phyloP scores from a whole-genome alignment of 768 basidiomycete genomes.

The Termitomyces sp. region DNA sequence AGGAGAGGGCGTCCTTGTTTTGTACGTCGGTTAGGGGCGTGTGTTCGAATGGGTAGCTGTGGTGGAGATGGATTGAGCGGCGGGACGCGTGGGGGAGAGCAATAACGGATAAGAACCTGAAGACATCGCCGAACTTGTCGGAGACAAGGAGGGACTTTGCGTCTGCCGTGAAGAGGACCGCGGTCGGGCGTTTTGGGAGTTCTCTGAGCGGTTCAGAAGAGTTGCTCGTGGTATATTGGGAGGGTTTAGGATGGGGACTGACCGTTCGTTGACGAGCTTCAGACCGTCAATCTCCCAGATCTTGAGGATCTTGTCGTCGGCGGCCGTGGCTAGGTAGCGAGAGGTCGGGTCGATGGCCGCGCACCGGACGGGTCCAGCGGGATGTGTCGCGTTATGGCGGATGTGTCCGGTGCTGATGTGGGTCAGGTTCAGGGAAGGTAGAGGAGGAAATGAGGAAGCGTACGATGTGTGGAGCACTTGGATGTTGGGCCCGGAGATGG shows the following conservation, averaged over 20 bases:
- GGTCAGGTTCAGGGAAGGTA: too few species aligned
- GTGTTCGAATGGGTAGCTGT: slow-evolving; percentile 58
- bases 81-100: neutral
- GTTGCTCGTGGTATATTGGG: neutral
- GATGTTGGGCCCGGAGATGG: slow-evolving; percentile 56
- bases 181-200: slow-evolving; percentile 79
- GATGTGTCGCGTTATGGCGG: slow-evolving; percentile 36
- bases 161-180: slow-evolving; percentile 54
- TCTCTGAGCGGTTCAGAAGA: slow-evolving; percentile 40
- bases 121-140: slow-evolving; percentile 95
- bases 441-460: slow-evolving; percentile 14
- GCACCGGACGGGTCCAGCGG: slow-evolving; percentile 56
- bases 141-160: slow-evolving; percentile 69
- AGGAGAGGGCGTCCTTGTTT: slow-evolving; percentile 36
- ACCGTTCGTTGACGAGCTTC: slow-evolving; percentile 60
- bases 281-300: slow-evolving; percentile 63
- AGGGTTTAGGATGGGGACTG: neutral
- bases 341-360: slow-evolving; percentile 41
- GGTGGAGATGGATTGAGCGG: neutral
- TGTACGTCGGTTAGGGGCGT: slow-evolving; percentile 23
- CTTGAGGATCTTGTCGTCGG: slow-evolving; percentile 79
- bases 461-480: slow-evolving; percentile 55
- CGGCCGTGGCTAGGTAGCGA: slow-evolving; percentile 51
- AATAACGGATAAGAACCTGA: slow-evolving; percentile 42
- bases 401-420: slow-evolving; percentile 48